phyloP scores from a whole-genome alignment of 192 early-diverging fungal genomes.

The Backusella mclennaniae region DNA sequence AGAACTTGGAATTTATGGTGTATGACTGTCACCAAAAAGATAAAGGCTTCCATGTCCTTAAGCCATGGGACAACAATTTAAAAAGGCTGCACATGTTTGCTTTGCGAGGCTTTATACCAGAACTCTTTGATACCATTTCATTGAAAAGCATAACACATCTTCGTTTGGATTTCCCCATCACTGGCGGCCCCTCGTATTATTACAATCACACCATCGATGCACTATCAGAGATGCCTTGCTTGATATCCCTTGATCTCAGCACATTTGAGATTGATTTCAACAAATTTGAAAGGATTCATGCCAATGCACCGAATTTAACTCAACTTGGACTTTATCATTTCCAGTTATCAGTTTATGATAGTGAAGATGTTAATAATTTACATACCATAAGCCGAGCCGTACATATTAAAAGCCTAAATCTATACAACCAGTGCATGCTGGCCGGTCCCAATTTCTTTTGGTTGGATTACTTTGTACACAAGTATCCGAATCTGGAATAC shows the following conservation, averaged over 20 bases:
- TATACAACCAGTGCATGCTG: neutral
- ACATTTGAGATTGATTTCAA: neutral
- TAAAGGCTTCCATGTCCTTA: neutral
- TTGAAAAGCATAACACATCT: neutral
- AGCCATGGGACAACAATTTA: neutral
- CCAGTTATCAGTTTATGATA: neutral
- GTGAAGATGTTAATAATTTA: neutral
- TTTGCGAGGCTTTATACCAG: neutral
- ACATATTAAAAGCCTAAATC: neutral
- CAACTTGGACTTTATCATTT: neutral
- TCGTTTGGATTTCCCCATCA: neutral
- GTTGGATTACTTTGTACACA: neutral
- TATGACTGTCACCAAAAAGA: neutral
- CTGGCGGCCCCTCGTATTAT: neutral
- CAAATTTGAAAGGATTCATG: neutral
- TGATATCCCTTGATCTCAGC: neutral
- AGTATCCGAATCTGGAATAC: neutral
- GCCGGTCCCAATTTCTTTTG: neutral
- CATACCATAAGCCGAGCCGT: neutral
- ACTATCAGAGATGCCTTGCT: neutral
- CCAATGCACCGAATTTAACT: neutral
- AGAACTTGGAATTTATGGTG: neutral
- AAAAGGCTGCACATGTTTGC: neutral
- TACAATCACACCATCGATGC: neutral
- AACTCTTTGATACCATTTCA: neutral